Percentiles rank a stretch among this genome's conserved stretches.
Conservation (phyloP, 768 basidiomycete genomes). For the Rhizopogon vesiculosus region DNA sequence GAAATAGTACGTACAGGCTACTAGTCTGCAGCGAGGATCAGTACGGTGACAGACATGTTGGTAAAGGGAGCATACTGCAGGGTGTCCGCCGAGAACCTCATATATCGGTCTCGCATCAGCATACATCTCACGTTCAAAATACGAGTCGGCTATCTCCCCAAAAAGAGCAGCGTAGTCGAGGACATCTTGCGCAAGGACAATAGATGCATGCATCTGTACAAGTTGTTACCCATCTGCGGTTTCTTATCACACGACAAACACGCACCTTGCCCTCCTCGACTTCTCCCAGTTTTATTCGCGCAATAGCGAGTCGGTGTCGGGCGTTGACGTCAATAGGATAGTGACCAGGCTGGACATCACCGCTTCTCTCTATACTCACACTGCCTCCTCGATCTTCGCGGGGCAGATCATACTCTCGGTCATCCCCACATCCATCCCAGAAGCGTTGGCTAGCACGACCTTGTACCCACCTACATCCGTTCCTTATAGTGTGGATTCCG, state of each 20-base stretch:
- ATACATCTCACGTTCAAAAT: constrained; percentile 72
- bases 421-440: constrained; percentile 83
- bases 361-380: constrained; percentile 30
- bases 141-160: constrained; percentile 81
- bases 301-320: constrained; percentile 77
- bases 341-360: constrained; percentile 50
- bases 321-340: constrained; percentile 71
- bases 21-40: constrained; percentile 50
- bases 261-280: constrained; percentile 77
- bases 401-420: constrained; percentile 76
- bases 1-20: constrained; percentile 63
- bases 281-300: constrained; percentile 77
- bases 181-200: constrained; percentile 68
- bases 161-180: constrained; percentile 76
- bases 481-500: constrained; percentile 64
- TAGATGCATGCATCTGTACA: constrained; percentile 66
- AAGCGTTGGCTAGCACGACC: constrained; percentile 65
- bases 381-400: constrained; percentile 19
- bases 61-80: constrained; percentile 46
- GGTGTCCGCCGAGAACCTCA: constrained; percentile 69
- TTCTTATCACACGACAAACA: background rate
- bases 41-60: background rate
- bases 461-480: constrained; percentile 89
- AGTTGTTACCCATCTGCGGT: background rate
- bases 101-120: constrained; percentile 79